Conservation (phyloP, 2,329 filamentous ascomycete species). For the Talaromyces verruculosus region DNA sequence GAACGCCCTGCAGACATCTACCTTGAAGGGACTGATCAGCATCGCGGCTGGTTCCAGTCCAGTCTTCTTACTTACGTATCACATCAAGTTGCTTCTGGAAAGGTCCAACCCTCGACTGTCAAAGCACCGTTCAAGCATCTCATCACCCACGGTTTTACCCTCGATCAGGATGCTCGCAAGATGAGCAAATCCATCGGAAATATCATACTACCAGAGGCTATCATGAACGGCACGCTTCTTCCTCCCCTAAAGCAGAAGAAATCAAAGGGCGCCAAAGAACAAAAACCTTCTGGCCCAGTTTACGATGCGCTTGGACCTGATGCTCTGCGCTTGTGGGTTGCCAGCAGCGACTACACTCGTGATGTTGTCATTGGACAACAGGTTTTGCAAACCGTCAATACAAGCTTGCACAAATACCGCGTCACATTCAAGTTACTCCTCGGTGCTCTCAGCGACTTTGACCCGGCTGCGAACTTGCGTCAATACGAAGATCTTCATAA, state of each 20-base stretch:
- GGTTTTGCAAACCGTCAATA: slow-evolving; percentile 74
- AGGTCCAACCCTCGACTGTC: slow-evolving; percentile 28
- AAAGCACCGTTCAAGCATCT: slow-evolving; percentile 78
- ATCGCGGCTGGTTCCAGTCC: slow-evolving; percentile 98
- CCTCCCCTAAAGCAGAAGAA: slow-evolving; percentile 68
- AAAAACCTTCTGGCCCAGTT: slow-evolving; percentile 38
- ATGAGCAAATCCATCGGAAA: slow-evolving; percentile 99
- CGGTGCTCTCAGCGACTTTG: slow-evolving; percentile 65
- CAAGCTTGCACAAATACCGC: slow-evolving; percentile 78
- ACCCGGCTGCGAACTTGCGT: slow-evolving; percentile 39
- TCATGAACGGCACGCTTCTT: slow-evolving; percentile 79
- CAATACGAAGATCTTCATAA: slow-evolving; percentile 54
- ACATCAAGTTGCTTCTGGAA: slow-evolving; percentile 42
- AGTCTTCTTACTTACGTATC: slow-evolving; percentile 85
- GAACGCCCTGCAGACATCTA: slow-evolving; percentile 71
- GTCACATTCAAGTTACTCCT: slow-evolving; percentile 88
- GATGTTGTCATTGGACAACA: slow-evolving; percentile 81
- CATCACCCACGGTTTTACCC: slow-evolving; percentile 93
- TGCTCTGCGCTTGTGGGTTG: slow-evolving; percentile 84
- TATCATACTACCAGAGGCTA: slow-evolving; percentile 73
- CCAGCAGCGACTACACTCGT: slow-evolving; percentile 84
- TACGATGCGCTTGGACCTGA: slow-evolving; percentile 80
- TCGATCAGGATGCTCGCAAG: slow-evolving; percentile 87
- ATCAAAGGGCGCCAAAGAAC: slow-evolving; percentile 48
- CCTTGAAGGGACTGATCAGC: slow-evolving; percentile 91